phyloP scores from a whole-genome alignment of 31 red algal genomes.

The Porphyra umbilicalis region DNA sequence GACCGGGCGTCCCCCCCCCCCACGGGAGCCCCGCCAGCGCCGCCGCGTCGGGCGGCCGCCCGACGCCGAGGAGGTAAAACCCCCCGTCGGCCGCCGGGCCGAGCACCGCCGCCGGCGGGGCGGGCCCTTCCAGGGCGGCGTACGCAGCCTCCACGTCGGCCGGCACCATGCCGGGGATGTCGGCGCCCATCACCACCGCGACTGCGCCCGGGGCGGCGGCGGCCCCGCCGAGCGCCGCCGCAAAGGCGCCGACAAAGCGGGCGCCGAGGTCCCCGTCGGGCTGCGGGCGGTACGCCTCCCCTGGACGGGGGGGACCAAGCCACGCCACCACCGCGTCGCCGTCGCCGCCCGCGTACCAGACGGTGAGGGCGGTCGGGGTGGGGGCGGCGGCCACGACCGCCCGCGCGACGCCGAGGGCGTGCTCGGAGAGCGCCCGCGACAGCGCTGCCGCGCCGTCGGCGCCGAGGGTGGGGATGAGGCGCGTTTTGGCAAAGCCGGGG shows the following conservation, averaged over 20 bases:
- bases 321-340: not conserved
- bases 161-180: constrained; percentile 43
- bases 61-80: constrained; percentile 84
- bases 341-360: constrained; percentile 11
- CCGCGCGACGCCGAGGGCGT: constrained; percentile 26
- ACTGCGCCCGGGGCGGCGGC: constrained; percentile 2
- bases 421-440: constrained; percentile 48
- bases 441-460: constrained; percentile 47
- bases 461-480: constrained; percentile 66
- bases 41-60: not conserved
- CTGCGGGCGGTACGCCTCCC: constrained; percentile 14
- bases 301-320: not conserved
- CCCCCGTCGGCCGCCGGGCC: constrained; percentile 87
- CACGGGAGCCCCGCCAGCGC: not conserved
- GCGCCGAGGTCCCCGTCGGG: constrained; percentile 54
- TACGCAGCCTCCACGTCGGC: constrained; percentile 47
- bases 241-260: constrained; percentile 41
- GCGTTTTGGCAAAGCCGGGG: constrained; percentile 77
- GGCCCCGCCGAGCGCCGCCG: constrained; percentile 16
- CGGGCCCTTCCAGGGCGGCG: constrained; percentile 11
- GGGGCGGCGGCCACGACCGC: not conserved
- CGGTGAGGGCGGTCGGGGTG: constrained; percentile 18
- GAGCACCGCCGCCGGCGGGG: constrained; percentile 46
- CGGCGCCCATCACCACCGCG: constrained; percentile 69
- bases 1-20: not conserved